Evolutionary conservation across 805 yeast genomes (phyloP).

Genomic region (Tetrapisispora namnaoensis): DNA sequence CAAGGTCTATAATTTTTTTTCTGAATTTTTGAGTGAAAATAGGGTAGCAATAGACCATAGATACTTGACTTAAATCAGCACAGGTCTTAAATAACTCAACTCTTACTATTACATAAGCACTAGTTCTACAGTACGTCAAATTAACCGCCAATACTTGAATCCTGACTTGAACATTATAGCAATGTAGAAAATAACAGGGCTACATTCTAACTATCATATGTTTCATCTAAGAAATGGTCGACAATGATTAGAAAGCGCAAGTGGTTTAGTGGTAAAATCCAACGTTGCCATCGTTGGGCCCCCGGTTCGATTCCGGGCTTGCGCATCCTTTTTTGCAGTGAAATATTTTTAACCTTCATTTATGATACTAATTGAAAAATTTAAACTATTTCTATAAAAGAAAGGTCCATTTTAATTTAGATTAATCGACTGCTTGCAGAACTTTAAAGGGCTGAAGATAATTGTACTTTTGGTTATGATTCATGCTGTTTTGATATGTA

Average conservation of each 20-base stretch:
- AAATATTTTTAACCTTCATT: neutral
- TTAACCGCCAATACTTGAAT: too few relatives aligned
- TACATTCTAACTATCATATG: too few relatives aligned
- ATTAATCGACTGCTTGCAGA: neutral
- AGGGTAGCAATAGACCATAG: too few relatives aligned
- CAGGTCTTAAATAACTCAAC: too few relatives aligned
- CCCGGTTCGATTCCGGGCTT: constrained; percentile 31
- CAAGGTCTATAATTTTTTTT: too few relatives aligned
- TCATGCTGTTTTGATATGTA: constrained; percentile 76
- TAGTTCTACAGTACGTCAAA: too few relatives aligned
- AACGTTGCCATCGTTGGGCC: constrained; percentile 32
- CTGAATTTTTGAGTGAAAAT: too few relatives aligned
- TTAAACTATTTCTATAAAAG: neutral
- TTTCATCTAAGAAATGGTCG: too few relatives aligned
- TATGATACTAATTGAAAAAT: neutral
- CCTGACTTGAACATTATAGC: too few relatives aligned
- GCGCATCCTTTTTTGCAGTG: constrained; percentile 14
- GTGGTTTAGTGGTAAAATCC: constrained; percentile 31
- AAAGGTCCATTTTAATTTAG: neutral
- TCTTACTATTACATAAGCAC: too few relatives aligned
- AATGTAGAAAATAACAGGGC: too few relatives aligned
- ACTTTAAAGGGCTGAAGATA: neutral
- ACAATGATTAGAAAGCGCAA: constrained; percentile 14
- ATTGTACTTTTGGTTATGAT: constrained; percentile 44
- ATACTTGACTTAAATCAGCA: too few relatives aligned